Percentiles rank a stretch among this genome's conserved stretches.
phyloP scores from a whole-genome alignment of 1,284 basidiomycete genomes.

The Apiotrichum gracile region DNA sequence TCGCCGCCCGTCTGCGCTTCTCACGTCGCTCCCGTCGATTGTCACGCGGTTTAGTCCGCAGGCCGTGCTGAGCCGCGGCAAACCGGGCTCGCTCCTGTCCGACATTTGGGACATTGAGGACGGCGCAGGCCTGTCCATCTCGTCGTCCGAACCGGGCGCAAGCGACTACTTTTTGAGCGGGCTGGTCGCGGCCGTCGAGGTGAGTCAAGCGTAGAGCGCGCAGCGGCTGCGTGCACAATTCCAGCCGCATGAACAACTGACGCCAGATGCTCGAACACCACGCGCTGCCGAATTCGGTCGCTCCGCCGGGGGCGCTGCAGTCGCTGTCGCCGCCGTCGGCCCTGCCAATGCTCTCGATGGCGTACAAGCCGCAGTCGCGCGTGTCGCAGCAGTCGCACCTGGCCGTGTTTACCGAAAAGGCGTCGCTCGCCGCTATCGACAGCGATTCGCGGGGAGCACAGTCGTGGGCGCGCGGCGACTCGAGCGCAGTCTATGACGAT shows the following conservation, averaged over 20 bases:
- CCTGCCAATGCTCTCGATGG: conserved; percentile 17
- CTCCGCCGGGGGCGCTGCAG: conserved; percentile 8
- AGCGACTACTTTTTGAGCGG: conserved; percentile 19
- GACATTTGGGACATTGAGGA: conserved; percentile 20
- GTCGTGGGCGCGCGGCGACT: conserved; percentile 12
- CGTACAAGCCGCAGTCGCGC: conserved; percentile 4
- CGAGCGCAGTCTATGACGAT: conserved; percentile 13
- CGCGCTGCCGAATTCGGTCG: conserved; percentile 6
- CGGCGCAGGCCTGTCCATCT: conserved; percentile 14
- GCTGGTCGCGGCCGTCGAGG: conserved; percentile 20
- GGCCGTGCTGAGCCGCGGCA: conserved; percentile 1
- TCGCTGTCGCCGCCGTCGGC: conserved; percentile 12
- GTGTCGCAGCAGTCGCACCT: conserved; percentile 12
- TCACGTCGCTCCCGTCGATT: conserved; percentile 32
- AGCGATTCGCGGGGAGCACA: conserved; percentile 8
- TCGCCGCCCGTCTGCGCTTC: conserved; percentile 23
- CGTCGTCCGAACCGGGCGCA: conserved; percentile 14
- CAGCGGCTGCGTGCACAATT: background rate
- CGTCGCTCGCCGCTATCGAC: conserved; percentile 11
- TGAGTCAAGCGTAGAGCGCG: conserved; percentile 2
- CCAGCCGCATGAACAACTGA: too few relatives aligned
- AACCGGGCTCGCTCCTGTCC: conserved; percentile 10
- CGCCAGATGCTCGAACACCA: conserved; percentile 15
- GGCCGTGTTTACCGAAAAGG: conserved; percentile 17
- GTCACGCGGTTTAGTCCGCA: conserved; percentile 15